Base-by-base conservation (phyloP, 1,284 basidiomycete species). In the Ustilago trichophora region DNA sequence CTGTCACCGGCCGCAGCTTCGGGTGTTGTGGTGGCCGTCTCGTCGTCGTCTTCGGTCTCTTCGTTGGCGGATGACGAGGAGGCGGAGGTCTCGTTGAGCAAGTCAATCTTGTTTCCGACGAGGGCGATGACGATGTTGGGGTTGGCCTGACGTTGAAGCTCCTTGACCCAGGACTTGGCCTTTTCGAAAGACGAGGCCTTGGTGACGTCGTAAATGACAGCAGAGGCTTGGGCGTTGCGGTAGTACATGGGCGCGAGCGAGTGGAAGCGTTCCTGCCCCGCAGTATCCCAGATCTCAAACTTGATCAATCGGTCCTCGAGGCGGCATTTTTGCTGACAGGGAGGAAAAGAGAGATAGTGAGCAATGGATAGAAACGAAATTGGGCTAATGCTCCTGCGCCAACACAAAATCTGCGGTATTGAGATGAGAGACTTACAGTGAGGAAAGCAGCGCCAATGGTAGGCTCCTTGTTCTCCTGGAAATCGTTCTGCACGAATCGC, bases 151-250 rank as follows among this genome's bases (percentile, higher is more conserved):
- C 96, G 88, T 83, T 99, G 96, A 24, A 99, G 87, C 84, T 99
- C 95, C 85, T 98, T 98, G 68, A 99, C 94, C 95, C 95, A 99
- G 29, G 93, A 93, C 85, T 99, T 98, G 59, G 95, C 95, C 83
- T 98, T 98, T 83, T 99, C 96, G 66, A 98, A 87, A 75, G 93
- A 97, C 53, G 90, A 87, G 12, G 75, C 73, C 82, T 93, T 94
- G 49, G 92, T 95, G 53, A 98, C 90, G 82, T 98, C 95, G 84
- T 98, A 98, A 22, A 98, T 94, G 25, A 98, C 95, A 31, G 98
- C 93, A 36, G 94, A 95, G 7, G 95, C 95, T 82, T 98, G 94
- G 10, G 95, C 94, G 77, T 98, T 97, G 79, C 95, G 90, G 83
- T 98, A 98, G 84, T 98, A 98, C 92, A 95, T 95, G 58, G 92